A percentile compares a stretch with the other conserved stretches of the same genome.
Conservation (phyloP, 768 basidiomycete species). For the Suillus subalutaceus region DNA sequence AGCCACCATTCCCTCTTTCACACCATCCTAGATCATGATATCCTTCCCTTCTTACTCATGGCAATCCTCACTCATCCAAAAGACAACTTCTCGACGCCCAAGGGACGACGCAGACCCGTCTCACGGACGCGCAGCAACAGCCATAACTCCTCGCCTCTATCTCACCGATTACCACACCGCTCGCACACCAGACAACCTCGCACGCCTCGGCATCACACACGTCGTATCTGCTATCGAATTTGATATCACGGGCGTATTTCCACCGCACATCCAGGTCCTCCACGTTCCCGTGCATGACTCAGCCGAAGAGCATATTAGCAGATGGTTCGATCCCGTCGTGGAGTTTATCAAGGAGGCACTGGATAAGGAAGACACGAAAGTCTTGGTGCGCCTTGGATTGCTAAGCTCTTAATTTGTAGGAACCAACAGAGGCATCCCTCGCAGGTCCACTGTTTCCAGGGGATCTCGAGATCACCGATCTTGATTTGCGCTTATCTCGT, state of each 20-base stretch:
- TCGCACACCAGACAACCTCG: slow-evolving; percentile 47
- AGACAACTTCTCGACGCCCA: slow-evolving; percentile 18
- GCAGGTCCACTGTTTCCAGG: slow-evolving; percentile 79
- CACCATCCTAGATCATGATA: slow-evolving; percentile 25
- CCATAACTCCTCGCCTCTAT: slow-evolving; percentile 55
- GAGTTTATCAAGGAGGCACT: slow-evolving; percentile 55
- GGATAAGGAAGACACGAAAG: slow-evolving; percentile 42
- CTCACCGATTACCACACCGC: slow-evolving; percentile 67
- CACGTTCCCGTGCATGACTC: slow-evolving; percentile 55
- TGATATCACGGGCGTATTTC: slow-evolving; percentile 28
- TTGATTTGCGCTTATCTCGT: slow-evolving; percentile 76
- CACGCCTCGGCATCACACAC: slow-evolving; percentile 69
- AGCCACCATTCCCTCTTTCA: background rate
- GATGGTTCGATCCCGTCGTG: slow-evolving; percentile 51
- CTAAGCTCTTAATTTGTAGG: slow-evolving; percentile 1
- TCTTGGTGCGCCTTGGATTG: slow-evolving; percentile 47
- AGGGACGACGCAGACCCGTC: slow-evolving; percentile 13
- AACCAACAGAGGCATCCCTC: slow-evolving; percentile 4
- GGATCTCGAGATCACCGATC: slow-evolving; percentile 75
- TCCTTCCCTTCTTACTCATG: slow-evolving; percentile 35
- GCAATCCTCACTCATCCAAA: slow-evolving; percentile 30
- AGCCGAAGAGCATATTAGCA: slow-evolving; percentile 42
- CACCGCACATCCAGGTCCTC: slow-evolving; percentile 42
- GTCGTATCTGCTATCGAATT: slow-evolving; percentile 66
- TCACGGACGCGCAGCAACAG: slow-evolving; percentile 27